Base-by-base conservation (phyloP, 345 rosid species). In the Litchi chinensis region DNA sequence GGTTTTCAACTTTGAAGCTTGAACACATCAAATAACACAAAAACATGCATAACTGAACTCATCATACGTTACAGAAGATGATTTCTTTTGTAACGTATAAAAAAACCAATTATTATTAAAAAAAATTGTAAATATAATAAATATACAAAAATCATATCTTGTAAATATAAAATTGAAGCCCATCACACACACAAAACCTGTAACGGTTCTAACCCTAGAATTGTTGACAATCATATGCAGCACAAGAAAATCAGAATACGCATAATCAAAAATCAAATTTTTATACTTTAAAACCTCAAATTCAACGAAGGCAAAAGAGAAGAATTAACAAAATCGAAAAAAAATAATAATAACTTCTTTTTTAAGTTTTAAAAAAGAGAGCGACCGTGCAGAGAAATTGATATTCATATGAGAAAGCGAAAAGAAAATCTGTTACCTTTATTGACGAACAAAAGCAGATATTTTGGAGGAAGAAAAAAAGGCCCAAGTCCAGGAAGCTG, bases 241-340 rank as follows among this genome's bases (percentile, higher is more conserved):
- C 73, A 70, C 57, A 52, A 32, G 24, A 1, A 37, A 59, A 73
- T 57, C 46, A 6, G 18, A 16, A 39, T 21, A 4, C 24, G 40
- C 1, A 8, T 13, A 73, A n/a, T 21, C 22, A 73, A 57, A 73
- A 57, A 32, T 71, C 75, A 71, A 28, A 71, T 18, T 22, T 71
- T 28, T 54, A 18, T 46, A 10, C 60, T 6, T 11, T 13, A 52
- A 54, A 71, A 71, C 43, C 76, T 40, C 39, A 21, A 57, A 73
- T 56, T 39, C 57, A 46, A 37, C 24, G 0, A 4, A 57, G 8
- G 15, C 13, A 39, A 19, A 39, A 37, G 22, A 10, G 37, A 46
- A 7, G 52, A 22, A 8, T 18, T 3, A 19, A 24, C 15, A 15
- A 50, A 60, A 62, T 48, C 5, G 11, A 40, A 60, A 21, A 5